Percentiles rank a stretch among this genome's conserved stretches.
These are phyloP conservation scores for Babesia bovis DNA, from an alignment of 169 alveolate species.

Conservation along the genomic window DNA sequence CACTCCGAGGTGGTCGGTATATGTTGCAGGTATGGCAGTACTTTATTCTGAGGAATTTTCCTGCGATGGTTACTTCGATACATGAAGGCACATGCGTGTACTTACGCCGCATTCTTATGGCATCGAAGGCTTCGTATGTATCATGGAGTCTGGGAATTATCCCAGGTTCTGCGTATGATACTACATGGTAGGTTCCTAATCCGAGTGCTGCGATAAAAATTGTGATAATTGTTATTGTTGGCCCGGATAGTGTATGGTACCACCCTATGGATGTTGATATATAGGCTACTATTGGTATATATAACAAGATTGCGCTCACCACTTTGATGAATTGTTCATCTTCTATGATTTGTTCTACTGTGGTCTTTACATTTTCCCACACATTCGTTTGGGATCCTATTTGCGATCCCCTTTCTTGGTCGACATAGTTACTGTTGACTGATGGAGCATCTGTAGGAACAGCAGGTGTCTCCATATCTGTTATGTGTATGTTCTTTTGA, in stretches of 20 bases:
- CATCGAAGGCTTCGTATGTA: slow-evolving; percentile 20
- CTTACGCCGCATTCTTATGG: slow-evolving; percentile 37
- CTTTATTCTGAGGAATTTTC: slow-evolving; percentile 76
- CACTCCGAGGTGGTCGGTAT: slow-evolving; percentile 85
- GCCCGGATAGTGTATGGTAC: slow-evolving; percentile 22
- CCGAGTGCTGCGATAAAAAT: slow-evolving; percentile 19
- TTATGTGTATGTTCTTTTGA: neutral
- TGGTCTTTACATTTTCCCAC: neutral
- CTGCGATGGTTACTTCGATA: slow-evolving; percentile 67
- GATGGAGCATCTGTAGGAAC: neutral
- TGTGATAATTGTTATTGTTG: slow-evolving; percentile 16
- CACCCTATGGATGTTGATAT: slow-evolving; percentile 36
- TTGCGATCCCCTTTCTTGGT: neutral
- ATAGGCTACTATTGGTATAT: slow-evolving; percentile 31
- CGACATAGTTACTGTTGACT: neutral
- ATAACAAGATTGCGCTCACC: slow-evolving; percentile 3
- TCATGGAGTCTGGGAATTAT: slow-evolving; percentile 40
- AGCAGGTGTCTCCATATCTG: neutral
- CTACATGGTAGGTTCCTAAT: slow-evolving; percentile 25
- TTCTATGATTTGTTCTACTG: neutral
- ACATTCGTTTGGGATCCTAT: neutral
- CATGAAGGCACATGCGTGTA: slow-evolving; percentile 10
- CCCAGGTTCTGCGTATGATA: slow-evolving; percentile 51
- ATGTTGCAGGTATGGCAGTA: slow-evolving; percentile 85
- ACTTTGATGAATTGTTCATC: slow-evolving; percentile 1